Base-by-base conservation (phyloP, 805 yeast species). In the Myxozyma geophila region DNA sequence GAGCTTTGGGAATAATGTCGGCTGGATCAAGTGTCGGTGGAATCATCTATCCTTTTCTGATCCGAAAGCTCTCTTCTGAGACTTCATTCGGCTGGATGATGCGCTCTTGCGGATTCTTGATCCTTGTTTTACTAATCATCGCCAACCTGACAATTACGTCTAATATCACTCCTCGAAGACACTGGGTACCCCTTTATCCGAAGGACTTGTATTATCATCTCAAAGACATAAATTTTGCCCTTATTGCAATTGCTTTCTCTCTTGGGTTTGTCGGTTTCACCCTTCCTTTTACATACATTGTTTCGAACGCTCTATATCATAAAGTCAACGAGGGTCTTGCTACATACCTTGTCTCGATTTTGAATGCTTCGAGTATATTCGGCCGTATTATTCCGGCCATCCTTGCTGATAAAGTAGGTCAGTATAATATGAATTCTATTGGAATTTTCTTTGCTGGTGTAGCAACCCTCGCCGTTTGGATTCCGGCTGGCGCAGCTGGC, bases 31-130 rank as follows among this genome's bases (percentile, higher is more conserved):
- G 84, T 7, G 69, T 82, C 8, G 87, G 87, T 2, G 84, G 85
- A 9, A 73, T 81, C 59, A 62, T 80, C n/a, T 82, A 80, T 70
- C 84, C 86, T 7, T 72, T 82, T 53, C 76, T 81, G 76, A 76
- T 83, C 23, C 77, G 81, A 52, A 72, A 72, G 28, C 72, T 83
- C 48, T 78, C 80, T 55, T 63, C 70, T 8, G 71, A 74, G 19
- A 76, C 82, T 19, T 87, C 87, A 0, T 84, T 82, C 68, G 77
- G 76, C 10, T 85, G 87, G 87, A 79, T 85, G 4, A 76, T 82
- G 59, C 77, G 88, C 54, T 75, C 79, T 15, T 73, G 83, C 58
- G 84, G 83, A 0, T 80, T 84, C 66, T 72, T 83, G 19, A 75
- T 79, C 54, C 67, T 78, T 7, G 77, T 64, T 0, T 73, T 76